Evolutionary conservation across 2,329 filamentous ascomycete species (phyloP).

Genomic region (Penicillium brasilianum): DNA sequence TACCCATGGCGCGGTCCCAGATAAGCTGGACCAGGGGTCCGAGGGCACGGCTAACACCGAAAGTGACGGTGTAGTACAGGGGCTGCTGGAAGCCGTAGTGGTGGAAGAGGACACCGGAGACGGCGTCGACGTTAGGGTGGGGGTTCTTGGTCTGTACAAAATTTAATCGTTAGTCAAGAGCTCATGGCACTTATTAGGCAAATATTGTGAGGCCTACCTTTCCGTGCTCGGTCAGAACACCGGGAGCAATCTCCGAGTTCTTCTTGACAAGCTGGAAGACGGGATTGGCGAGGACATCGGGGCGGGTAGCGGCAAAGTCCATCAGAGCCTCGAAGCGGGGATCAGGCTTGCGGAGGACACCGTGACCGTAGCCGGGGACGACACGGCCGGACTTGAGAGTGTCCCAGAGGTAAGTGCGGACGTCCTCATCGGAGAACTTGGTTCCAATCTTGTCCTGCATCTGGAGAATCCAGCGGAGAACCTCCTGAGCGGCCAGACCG

Average conservation of each 20-base stretch:
- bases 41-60: constrained; percentile 70
- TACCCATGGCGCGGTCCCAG: constrained; percentile 90
- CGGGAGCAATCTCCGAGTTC: constrained; percentile 89
- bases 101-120: constrained; percentile 93
- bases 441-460: constrained; percentile 89
- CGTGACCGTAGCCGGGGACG: constrained; percentile 93
- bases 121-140: constrained; percentile 94
- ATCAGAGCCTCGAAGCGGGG: constrained; percentile 95
- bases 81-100: constrained; percentile 98
- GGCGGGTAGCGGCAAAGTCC: constrained; percentile 86
- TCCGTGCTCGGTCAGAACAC: constrained; percentile 90
- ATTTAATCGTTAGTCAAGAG: constrained; percentile 2
- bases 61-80: constrained; percentile 83
- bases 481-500: constrained; percentile 93
- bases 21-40: constrained; percentile 93
- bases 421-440: constrained; percentile 77
- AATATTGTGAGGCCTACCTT: constrained; percentile 60
- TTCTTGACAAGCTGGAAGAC: constrained; percentile 93
- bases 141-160: constrained; percentile 80
- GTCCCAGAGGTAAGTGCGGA: constrained; percentile 88
- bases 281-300: constrained; percentile 83
- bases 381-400: constrained; percentile 94
- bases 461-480: constrained; percentile 93
- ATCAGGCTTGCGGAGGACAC: constrained; percentile 94
- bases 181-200: not conserved